Evolutionary conservation across 176 grass and related monocot genomes (phyloP).

Genomic region (Paspalum vaginatum): DNA sequence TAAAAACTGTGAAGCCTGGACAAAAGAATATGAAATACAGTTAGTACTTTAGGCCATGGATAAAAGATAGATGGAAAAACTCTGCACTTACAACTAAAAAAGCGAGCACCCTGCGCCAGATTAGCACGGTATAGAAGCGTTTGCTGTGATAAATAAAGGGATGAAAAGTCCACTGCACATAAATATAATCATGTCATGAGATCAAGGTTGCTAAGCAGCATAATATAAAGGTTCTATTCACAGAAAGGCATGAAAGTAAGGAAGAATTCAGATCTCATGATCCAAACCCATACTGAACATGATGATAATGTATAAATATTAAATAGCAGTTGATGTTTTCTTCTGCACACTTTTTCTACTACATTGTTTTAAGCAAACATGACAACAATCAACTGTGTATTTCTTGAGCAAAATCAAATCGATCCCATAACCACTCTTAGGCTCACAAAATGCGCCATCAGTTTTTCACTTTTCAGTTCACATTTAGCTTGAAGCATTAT

Average conservation of each 20-base stretch:
- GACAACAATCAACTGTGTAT: not conserved
- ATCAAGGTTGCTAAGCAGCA: conserved; percentile 21
- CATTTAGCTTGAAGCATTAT: conserved; percentile 5
- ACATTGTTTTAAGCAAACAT: not conserved
- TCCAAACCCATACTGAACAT: not conserved
- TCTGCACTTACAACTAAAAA: conserved; percentile 89
- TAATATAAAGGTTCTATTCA: not conserved
- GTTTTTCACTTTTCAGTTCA: conserved; percentile 7
- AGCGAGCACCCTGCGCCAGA: conserved; percentile 92
- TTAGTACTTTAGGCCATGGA: conserved; percentile 11
- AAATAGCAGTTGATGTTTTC: not conserved
- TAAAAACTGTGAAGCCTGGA: conserved; percentile 87
- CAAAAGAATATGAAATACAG: conserved; percentile 11
- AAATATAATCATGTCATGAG: conserved; percentile 34
- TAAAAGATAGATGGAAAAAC: conserved; percentile 23
- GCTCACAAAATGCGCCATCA: not conserved
- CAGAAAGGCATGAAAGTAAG: not conserved
- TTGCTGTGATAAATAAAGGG: conserved; percentile 94
- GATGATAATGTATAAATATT: not conserved
- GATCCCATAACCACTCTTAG: not conserved
- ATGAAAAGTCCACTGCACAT: conserved; percentile 95
- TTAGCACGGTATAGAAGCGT: conserved; percentile 84
- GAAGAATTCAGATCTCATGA: not conserved
- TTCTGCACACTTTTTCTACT: not conserved
- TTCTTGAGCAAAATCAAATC: conserved; percentile 24